phyloP scores from a whole-genome alignment of 805 yeast genomes.

The Monosporozyma yasuniensis region DNA sequence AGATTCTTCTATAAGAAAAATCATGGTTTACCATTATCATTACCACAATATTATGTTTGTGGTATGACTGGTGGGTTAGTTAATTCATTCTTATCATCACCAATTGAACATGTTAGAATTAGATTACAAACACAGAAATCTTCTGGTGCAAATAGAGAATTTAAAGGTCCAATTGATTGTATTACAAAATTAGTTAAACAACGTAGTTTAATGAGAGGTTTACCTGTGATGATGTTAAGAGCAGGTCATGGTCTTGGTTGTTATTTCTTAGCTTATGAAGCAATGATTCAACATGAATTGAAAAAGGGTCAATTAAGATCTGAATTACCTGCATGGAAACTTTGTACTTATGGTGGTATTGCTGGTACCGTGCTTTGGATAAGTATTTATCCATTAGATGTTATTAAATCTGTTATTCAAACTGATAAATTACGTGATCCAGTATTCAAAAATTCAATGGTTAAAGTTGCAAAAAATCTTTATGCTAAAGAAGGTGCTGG shows the following conservation, averaged over 20 bases:
- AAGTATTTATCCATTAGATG: conserved; percentile 79
- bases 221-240: conserved; percentile 72
- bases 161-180: conserved; percentile 44
- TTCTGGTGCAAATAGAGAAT: conserved; percentile 38
- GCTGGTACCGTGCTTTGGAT: conserved; percentile 90
- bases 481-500: conserved; percentile 50
- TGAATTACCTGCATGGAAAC: conserved; percentile 81
- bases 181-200: conserved; percentile 42
- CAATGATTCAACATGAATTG: conserved; percentile 52
- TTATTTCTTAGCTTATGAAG: conserved; percentile 87
- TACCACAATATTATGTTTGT: conserved; percentile 63
- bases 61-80: conserved; percentile 93
- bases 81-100: conserved; percentile 81
- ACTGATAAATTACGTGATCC: conserved; percentile 57
- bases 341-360: conserved; percentile 80
- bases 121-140: conserved; percentile 73
- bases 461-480: conserved; percentile 51
- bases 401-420: conserved; percentile 83
- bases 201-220: conserved; percentile 68
- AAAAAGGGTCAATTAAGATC: conserved; percentile 40
- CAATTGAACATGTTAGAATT: conserved; percentile 92
- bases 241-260: conserved; percentile 84
- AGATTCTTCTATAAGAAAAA: conserved; percentile 42
- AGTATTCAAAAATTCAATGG: conserved; percentile 45
- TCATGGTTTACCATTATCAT: conserved; percentile 33